Conservation (phyloP, 768 basidiomycete species). For the Suillus discolor region DNA sequence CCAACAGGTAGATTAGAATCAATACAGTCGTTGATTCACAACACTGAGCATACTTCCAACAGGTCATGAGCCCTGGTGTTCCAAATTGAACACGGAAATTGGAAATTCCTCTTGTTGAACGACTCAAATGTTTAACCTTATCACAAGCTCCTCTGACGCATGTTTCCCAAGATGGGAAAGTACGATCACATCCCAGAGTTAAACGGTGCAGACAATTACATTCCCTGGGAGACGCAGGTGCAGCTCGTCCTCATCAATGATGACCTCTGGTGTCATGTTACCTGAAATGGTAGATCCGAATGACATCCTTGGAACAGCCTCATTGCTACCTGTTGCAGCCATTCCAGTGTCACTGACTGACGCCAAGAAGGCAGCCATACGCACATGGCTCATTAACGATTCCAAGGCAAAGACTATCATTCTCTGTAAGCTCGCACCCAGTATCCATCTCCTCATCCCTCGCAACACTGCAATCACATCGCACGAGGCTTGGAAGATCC, state of each 20-base stretch:
- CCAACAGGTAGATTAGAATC: too few relatives aligned
- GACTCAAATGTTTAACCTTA: not conserved
- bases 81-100: not conserved
- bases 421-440: not conserved
- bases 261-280: conserved; percentile 11
- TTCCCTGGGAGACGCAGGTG: conserved; percentile 5
- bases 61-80: not conserved
- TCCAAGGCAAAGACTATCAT: not conserved
- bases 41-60: not conserved
- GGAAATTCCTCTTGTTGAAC: not conserved
- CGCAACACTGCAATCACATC: not conserved
- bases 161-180: conserved; percentile 6
- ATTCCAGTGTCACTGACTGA: not conserved
- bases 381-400: not conserved
- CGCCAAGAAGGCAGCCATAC: conserved; percentile 4
- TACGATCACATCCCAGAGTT: conserved; percentile 17
- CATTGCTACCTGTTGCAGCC: not conserved
- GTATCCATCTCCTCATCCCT: not conserved
- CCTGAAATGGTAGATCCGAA: not conserved
- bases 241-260: not conserved
- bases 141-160: not conserved
- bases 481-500: not conserved
- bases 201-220: not conserved
- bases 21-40: too few relatives aligned
- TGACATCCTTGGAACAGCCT: not conserved